phyloP scores from a whole-genome alignment of 192 early-diverging fungal genomes.

The Coemansia sp. region DNA sequence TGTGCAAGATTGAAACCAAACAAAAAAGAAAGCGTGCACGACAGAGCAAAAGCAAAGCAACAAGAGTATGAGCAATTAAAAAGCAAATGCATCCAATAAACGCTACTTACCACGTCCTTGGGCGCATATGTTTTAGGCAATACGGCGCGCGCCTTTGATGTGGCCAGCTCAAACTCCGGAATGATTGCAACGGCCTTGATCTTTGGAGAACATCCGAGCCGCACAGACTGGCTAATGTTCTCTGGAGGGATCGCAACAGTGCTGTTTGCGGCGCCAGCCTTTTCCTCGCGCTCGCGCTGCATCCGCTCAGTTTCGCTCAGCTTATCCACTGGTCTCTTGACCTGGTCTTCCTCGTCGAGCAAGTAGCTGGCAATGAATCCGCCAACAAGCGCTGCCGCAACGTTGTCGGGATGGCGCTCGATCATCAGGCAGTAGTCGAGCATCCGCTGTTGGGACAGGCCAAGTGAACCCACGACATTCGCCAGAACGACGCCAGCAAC shows the following conservation, averaged over 20 bases:
- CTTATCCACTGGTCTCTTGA: constrained; percentile 31
- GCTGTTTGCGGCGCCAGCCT: constrained; percentile 18
- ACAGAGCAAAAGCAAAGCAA: too few relatives aligned
- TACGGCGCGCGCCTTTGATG: constrained; percentile 86
- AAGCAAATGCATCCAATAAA: background rate
- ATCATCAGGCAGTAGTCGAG: constrained; percentile 91
- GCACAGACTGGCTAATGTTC: constrained; percentile 71
- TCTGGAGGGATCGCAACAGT: constrained; percentile 55
- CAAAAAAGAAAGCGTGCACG: too few relatives aligned
- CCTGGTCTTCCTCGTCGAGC: constrained; percentile 55
- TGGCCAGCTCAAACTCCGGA: constrained; percentile 92
- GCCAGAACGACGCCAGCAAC: constrained; percentile 91
- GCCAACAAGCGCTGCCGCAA: constrained; percentile 90
- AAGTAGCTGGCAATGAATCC: constrained; percentile 92
- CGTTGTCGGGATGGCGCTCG: constrained; percentile 98
- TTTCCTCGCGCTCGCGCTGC: constrained; percentile 24
- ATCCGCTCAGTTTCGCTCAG: constrained; percentile 13
- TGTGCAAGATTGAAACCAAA: too few relatives aligned
- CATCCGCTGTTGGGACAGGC: constrained; percentile 73
- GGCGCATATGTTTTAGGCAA: constrained; percentile 77
- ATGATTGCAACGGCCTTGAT: constrained; percentile 79
- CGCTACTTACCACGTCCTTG: constrained; percentile 72
- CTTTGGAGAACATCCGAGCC: constrained; percentile 66
- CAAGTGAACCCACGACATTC: constrained; percentile 69
- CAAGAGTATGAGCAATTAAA: background rate